Evolutionary conservation across 208 protist species (phyloP), one percentile per base, ranked within the genome.

Genomic region (Trypanosoma rangeli): DNA sequence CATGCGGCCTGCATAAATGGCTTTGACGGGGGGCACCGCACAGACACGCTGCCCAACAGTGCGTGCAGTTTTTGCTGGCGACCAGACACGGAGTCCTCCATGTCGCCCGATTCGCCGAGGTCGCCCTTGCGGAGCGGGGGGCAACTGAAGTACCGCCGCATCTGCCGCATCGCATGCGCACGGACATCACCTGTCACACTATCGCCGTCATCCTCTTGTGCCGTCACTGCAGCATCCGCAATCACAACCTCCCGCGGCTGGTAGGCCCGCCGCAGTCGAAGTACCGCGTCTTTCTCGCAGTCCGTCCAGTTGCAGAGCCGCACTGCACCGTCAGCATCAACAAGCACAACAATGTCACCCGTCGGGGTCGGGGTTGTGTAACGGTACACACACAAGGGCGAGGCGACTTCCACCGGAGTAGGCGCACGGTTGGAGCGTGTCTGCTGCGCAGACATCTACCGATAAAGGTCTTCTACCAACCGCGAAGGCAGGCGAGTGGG

Each of bases 231-330:
- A 5, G 49, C 48, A 0, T 26, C n/a, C 39, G 24, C 63, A 58
- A 59, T 58, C 31, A 68, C 24, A 39, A 71, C 33, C 28, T 60
- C 55, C 4, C 33, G 66, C 28, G 66, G 66, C 10, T 28, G 10
- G 44, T 64, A 64, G 3, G 66, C 55, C 18, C 44, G 39, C 44
- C 56, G 66, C 24, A 84, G 74, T 77, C 81, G 44, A 59, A 61
- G 4, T 35, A 68, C 68, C 59, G 75, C 78, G 71, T 58, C 44
- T 58, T 50, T 56, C 35, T 71, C 63, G n/a, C 44, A 61, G 16
- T 84, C 76, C 57, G 66, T 64, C 83, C 83, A 92, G 68, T 82
- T 78, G 59, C 81, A 83, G 53, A 78, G 79, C 12, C 82, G 75
- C 54, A 92, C 75, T 18, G 77, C 80, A 5, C 83, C 86, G n/a